These are phyloP conservation scores for Diaporthe citri DNA, from an alignment of 2,329 filamentous ascomycete genomes.

Conservation along the genomic window DNA sequence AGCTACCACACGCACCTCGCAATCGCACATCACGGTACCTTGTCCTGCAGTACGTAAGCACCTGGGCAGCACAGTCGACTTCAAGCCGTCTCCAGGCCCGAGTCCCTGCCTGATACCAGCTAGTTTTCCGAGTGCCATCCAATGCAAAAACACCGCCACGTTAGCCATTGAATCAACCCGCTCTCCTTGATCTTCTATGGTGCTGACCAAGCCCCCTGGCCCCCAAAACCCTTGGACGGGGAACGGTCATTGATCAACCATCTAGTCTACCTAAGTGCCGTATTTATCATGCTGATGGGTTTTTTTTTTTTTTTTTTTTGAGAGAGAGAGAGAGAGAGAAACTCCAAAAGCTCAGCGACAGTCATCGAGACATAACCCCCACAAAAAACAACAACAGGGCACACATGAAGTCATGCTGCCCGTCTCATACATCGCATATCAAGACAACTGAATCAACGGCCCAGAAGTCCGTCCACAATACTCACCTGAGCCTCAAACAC, in stretches of 20 bases:
- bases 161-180: not conserved
- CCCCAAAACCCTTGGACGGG: not conserved
- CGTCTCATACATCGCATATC: not conserved
- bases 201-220: not conserved
- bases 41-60: constrained; percentile 16
- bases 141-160: not conserved
- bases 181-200: not conserved
- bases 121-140: not conserved
- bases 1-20: not conserved
- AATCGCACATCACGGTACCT: not conserved
- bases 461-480: constrained; percentile 43
- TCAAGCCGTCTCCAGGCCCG: not conserved
- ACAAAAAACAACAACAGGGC: not conserved
- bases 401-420: not conserved
- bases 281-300: not conserved
- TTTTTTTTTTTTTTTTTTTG: no score
- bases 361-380: not conserved
- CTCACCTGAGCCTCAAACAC: constrained; percentile 48
- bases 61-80: not conserved
- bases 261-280: not conserved
- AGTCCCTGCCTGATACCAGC: not conserved
- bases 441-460: not conserved
- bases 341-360: not conserved
- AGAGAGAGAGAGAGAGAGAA: no score
- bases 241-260: not conserved